phyloP scores from a whole-genome alignment of 208 protist genomes.

The Balamuthia mandrillaris region DNA sequence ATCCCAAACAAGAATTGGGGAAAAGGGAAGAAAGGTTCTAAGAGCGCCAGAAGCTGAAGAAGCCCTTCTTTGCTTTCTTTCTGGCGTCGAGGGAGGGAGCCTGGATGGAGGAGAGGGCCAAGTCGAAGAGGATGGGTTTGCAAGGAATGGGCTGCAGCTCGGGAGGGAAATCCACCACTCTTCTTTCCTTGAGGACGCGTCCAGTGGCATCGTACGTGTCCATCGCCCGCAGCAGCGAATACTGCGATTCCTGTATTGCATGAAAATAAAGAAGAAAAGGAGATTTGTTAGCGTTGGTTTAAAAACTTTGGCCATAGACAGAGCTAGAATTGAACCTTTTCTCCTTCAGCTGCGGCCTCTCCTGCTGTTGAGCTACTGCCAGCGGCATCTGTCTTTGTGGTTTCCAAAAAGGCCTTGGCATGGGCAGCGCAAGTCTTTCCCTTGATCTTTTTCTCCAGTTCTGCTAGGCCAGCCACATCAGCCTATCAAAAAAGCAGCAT shows the following conservation, averaged over 20 bases:
- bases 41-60: conserved; percentile 32
- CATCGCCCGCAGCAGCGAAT: background rate
- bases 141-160: conserved; percentile 32
- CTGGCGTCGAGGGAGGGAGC: conserved; percentile 16
- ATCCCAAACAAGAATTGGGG: too few species aligned
- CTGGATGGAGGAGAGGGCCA: conserved; percentile 10
- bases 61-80: conserved; percentile 16
- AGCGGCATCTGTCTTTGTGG: too few species aligned
- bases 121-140: conserved; percentile 47
- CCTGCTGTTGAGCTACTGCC: too few species aligned
- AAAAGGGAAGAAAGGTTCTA: too few species aligned
- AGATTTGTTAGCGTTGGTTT: too few species aligned
- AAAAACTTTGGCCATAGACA: too few species aligned
- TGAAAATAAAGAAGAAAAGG: background rate
- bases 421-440: background rate
- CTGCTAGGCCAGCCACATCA: background rate
- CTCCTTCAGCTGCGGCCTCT: too few species aligned
- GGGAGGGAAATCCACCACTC: conserved; percentile 25
- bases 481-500: background rate
- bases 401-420: conserved; percentile 16
- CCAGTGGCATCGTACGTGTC: background rate
- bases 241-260: background rate
- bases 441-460: background rate
- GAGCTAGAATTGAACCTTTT: too few species aligned
- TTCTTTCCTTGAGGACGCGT: background rate